Conservation (phyloP, 176 grass and related monocot species). For the Aechmea fasciata region DNA sequence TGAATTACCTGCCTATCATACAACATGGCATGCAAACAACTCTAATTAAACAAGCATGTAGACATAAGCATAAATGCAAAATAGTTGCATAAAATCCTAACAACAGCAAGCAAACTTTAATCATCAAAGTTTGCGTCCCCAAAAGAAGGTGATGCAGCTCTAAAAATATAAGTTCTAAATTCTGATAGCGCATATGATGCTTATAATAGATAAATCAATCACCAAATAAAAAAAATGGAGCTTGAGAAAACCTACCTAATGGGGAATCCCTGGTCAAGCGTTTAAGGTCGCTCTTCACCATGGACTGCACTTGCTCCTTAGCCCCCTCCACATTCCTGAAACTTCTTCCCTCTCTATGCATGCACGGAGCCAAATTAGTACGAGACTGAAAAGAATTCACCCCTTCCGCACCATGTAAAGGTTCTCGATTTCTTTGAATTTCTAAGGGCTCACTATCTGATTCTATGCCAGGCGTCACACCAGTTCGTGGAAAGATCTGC, state of each 20-base stretch:
- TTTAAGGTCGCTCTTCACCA: conserved; percentile 46
- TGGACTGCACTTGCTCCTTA: conserved; percentile 42
- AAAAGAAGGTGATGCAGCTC: background rate
- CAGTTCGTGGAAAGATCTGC: background rate
- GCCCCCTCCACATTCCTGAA: conserved; percentile 41
- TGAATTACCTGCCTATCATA: too few species aligned
- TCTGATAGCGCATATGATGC: background rate
- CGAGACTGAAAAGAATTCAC: conserved; percentile 28
- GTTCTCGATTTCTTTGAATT: conserved; percentile 17
- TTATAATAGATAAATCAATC: background rate
- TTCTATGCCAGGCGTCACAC: background rate
- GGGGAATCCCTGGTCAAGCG: conserved; percentile 24
- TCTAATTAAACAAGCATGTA: background rate
- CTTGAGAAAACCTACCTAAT: conserved; percentile 32
- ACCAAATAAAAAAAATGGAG: background rate
- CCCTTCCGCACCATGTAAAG: conserved; percentile 12
- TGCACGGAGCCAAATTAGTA: conserved; percentile 33
- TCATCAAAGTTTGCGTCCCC: too few species aligned
- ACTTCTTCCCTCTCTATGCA: conserved; percentile 31
- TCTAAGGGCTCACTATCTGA: conserved; percentile 7
- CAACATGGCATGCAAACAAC: too few species aligned
- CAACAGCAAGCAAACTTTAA: too few species aligned
- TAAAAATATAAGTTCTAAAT: background rate
- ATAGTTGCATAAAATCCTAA: too few species aligned
- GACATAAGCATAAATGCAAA: background rate